phyloP scores from a whole-genome alignment of 495 filamentous ascomycete genomes.

The Hypoxylon lienhwacheense region DNA sequence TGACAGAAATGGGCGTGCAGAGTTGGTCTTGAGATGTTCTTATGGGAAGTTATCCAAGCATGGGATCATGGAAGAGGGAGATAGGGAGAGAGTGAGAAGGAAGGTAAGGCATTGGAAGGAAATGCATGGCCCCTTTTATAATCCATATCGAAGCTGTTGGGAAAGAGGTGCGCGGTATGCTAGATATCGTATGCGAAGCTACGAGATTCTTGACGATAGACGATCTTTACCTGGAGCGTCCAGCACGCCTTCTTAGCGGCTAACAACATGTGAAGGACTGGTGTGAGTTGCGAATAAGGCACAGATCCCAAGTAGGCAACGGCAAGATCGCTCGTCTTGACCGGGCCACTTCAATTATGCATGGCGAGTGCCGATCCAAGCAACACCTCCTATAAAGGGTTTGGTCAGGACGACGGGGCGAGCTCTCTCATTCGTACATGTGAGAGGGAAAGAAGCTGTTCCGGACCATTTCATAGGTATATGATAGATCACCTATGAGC shows the following conservation, averaged over 20 bases:
- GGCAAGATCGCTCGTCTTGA: constrained; percentile 13
- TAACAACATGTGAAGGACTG: constrained; percentile 26
- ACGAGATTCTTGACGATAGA: constrained; percentile 19
- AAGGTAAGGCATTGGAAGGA: not conserved
- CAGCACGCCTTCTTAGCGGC: constrained; percentile 7
- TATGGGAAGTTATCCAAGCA: constrained; percentile 1
- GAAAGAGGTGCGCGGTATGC: not conserved
- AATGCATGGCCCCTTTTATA: constrained; percentile 12
- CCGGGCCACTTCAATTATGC: constrained; percentile 20
- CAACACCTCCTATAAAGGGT: constrained; percentile 26
- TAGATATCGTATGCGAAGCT: constrained; percentile 12
- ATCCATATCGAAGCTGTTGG: constrained; percentile 1
- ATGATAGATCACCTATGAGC: constrained; percentile 1
- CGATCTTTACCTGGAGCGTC: constrained; percentile 23
- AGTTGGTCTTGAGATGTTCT: constrained; percentile 1
- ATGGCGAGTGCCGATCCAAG: constrained; percentile 31
- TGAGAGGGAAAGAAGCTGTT: not conserved
- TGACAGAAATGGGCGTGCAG: not conserved
- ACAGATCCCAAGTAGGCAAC: constrained; percentile 16
- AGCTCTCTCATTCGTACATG: constrained; percentile 14
- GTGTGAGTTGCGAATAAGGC: constrained; percentile 24
- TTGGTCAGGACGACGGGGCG: constrained; percentile 24
- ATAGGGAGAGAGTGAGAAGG: constrained; percentile 13
- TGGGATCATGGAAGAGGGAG: constrained; percentile 2
- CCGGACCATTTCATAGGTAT: constrained; percentile 17